Percentiles rank a stretch among this genome's conserved stretches.
Conservation (phyloP, 441 rosid species). For the Gossypium lobatum region DNA sequence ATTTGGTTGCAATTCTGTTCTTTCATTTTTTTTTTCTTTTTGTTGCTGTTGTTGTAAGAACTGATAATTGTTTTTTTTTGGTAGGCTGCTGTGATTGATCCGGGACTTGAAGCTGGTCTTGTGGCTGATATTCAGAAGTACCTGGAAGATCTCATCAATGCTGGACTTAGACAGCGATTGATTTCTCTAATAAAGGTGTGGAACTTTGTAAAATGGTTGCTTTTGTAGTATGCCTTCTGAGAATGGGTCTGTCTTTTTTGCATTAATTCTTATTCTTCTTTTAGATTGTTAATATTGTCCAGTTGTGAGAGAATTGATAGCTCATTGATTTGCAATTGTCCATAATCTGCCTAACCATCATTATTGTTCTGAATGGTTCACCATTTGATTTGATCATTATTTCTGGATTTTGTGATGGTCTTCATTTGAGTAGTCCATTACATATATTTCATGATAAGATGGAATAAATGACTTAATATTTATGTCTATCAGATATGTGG, state of each 20-base stretch:
- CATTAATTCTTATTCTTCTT: neutral
- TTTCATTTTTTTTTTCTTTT: slow-evolving; percentile 6
- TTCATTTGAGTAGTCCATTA: neutral
- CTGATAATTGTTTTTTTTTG: slow-evolving; percentile 21
- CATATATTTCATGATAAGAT: neutral
- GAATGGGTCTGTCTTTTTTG: neutral
- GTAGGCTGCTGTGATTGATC: slow-evolving; percentile 93
- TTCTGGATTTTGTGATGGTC: neutral
- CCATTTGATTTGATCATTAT: neutral
- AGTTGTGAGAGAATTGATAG: neutral
- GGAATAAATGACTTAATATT: neutral
- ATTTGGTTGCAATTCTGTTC: neutral
- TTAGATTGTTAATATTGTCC: neutral
- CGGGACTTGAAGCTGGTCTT: slow-evolving; percentile 67
- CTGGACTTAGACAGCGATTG: slow-evolving; percentile 76
- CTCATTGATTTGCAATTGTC: neutral
- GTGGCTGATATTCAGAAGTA: slow-evolving; percentile 68
- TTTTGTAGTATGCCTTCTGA: slow-evolving; percentile 6
- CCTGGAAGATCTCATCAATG: slow-evolving; percentile 64
- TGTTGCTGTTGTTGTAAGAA: slow-evolving; percentile 7
- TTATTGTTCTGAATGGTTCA: neutral
- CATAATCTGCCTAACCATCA: neutral
- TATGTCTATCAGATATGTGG: neutral
- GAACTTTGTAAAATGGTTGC: neutral
- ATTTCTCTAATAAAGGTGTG: slow-evolving; percentile 77